These are phyloP conservation scores for Apiospora malaysiana DNA, from an alignment of 2,329 filamentous ascomycete species.

Conservation along the genomic window DNA sequence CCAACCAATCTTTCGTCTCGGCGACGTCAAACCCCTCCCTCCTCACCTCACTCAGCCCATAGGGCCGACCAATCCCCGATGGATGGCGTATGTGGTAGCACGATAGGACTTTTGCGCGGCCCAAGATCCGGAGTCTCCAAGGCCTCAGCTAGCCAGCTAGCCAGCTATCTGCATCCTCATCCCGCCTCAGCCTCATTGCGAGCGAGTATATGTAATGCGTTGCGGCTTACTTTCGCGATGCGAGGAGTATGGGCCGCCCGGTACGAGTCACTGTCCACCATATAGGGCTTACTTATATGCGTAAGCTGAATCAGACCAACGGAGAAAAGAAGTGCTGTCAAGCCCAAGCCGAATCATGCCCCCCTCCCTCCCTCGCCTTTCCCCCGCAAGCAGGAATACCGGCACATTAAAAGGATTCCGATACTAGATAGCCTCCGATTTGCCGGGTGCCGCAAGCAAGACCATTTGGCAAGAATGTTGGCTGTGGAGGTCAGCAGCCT, in stretches of 20 bases:
- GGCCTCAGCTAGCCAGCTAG: background rate
- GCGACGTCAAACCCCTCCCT: background rate
- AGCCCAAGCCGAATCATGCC: background rate
- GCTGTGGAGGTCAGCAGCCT: conserved; percentile 6
- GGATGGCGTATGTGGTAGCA: background rate
- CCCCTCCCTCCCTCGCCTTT: background rate
- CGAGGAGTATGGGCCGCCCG: background rate
- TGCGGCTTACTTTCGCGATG: conserved; percentile 5
- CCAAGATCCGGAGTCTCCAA: background rate
- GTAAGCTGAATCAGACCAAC: conserved; percentile 15
- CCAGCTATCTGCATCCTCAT: background rate
- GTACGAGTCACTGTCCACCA: background rate
- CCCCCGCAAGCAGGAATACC: conserved; percentile 1
- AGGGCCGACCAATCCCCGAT: background rate
- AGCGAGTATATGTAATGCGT: background rate
- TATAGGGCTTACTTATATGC: conserved; percentile 4
- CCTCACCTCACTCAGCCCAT: background rate
- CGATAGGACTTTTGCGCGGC: background rate
- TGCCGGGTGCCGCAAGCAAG: background rate
- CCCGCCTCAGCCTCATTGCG: background rate
- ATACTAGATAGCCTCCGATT: background rate
- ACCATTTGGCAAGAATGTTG: background rate
- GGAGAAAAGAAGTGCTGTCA: background rate
- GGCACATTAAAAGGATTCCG: background rate
- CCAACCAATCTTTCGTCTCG: background rate